A percentile compares a stretch with the other conserved stretches of the same genome.
phyloP scores from a whole-genome alignment of 1,284 basidiomycete genomes.

The Phellinidium pouzarii region DNA sequence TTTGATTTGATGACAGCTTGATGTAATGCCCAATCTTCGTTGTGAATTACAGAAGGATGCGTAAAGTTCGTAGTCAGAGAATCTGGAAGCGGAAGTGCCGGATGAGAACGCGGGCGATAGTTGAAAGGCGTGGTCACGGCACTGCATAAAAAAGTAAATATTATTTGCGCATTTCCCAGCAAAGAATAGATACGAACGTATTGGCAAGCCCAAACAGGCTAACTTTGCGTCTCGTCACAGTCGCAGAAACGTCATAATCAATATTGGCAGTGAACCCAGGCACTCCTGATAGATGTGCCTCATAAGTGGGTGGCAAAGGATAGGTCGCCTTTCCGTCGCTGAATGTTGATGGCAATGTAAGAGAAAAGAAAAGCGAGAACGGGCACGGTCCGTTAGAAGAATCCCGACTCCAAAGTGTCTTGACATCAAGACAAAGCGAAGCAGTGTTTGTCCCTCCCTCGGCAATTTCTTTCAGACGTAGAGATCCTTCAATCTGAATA shows the following conservation, averaged over 20 bases:
- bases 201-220: conserved; percentile 3
- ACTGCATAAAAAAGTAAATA: conserved; percentile 27
- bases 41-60: conserved; percentile 34
- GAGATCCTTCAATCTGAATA: conserved; percentile 19
- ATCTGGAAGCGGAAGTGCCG: conserved; percentile 45
- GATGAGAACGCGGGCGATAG: conserved; percentile 61
- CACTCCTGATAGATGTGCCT: conserved; percentile 53
- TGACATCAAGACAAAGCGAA: conserved; percentile 45
- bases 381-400: conserved; percentile 41
- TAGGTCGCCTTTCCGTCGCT: conserved; percentile 46
- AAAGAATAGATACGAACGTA: conserved; percentile 6
- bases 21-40: conserved; percentile 46
- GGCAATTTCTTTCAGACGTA: conserved; percentile 52
- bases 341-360: conserved; percentile 53
- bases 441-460: conserved; percentile 50
- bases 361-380: conserved; percentile 41
- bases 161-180: neutral
- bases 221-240: conserved; percentile 37
- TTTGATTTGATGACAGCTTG: conserved; percentile 39
- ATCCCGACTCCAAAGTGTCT: conserved; percentile 52
- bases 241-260: conserved; percentile 48
- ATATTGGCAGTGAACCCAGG: conserved; percentile 61
- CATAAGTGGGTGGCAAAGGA: conserved; percentile 49
- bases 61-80: conserved; percentile 30
- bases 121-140: conserved; percentile 53